Evolutionary conservation across 352 stramenopile genomes (phyloP), one percentile per base, ranked within the genome.

Genomic region (Phytophthora pini): DNA sequence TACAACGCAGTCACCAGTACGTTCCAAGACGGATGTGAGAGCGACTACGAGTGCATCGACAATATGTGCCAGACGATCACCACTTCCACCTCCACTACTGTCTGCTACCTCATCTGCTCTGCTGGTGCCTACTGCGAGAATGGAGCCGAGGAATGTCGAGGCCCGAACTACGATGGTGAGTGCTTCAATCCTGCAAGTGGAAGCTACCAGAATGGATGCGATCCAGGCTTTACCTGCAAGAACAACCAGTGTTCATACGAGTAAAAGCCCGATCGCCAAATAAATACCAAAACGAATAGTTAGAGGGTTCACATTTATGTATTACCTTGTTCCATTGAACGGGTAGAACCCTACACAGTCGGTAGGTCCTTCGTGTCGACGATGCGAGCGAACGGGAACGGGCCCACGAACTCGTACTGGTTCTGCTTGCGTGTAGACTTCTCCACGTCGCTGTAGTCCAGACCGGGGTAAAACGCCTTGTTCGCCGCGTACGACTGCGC

Each of bases 381-480:
- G 55, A 90, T 65, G 31, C 74, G 72, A 22, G 84, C 84, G 58
- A 90, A 90, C 52, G 83, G 83, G 66, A 89, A 88, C 27, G 84
- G 81, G 4, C 84, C 84, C 31, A 81, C 71, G 54, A 90, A 92
- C 12, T 79, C 60, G 57, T 92, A 87, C 40, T 76, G 56, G 51
- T 87, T 83, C 69, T 93, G 84, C 53, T 77, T 86, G 60, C 71
- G 75, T 20, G 84, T 93, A 17, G 81, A 90, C 44, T 72, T 68
- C 11, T 80, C 61, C 29, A 92, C 66, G 12, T 89, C 72, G 36
- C 70, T 69, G 70, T 92, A 92, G 68, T 92, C 77, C 38, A 89
- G 50, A 43, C 73, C 58, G 9, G 81, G 72, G 57, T 69, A 92
- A 4, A 78, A 40, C 3, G 51, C 48, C 27, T 76, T 76, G 74